A percentile compares a stretch with the other conserved stretches of the same genome.
Conservation (phyloP, 1,284 basidiomycete species). For the Leucoagaricus sp. region DNA sequence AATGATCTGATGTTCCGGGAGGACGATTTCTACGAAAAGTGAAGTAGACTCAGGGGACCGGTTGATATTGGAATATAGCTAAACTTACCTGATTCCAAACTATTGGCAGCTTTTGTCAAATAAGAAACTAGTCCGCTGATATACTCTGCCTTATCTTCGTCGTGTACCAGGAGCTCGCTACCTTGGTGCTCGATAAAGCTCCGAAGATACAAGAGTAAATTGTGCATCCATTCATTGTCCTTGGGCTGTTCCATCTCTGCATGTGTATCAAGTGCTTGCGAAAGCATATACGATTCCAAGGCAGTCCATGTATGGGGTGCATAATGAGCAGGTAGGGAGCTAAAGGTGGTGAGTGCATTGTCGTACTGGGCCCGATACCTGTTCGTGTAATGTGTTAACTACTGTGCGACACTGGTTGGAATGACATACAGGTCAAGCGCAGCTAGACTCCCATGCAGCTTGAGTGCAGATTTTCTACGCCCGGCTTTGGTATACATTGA, state of each 20-base stretch:
- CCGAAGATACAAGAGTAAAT: constrained; percentile 69
- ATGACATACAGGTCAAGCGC: constrained; percentile 79
- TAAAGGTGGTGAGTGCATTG: constrained; percentile 68
- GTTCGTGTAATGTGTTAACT: constrained; percentile 17
- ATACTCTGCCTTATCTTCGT: constrained; percentile 53
- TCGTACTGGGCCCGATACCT: constrained; percentile 69
- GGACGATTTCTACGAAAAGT: constrained; percentile 50
- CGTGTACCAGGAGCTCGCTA: constrained; percentile 52
- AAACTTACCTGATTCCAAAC: constrained; percentile 57
- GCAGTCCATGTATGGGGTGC: constrained; percentile 77
- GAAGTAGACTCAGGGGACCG: background rate
- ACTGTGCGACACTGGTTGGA: constrained; percentile 11
- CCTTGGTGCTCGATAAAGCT: constrained; percentile 59
- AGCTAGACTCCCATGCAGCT: constrained; percentile 82
- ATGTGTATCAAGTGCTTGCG: constrained; percentile 69
- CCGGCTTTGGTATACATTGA: constrained; percentile 81
- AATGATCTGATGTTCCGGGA: constrained; percentile 69
- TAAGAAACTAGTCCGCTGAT: constrained; percentile 52
- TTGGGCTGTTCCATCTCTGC: constrained; percentile 49
- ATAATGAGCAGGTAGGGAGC: constrained; percentile 82
- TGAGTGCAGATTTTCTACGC: constrained; percentile 81
- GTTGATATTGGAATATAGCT: constrained; percentile 2
- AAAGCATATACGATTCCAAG: constrained; percentile 76
- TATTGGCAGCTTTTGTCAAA: constrained; percentile 48
- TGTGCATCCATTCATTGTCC: constrained; percentile 75